These are phyloP conservation scores for Ophiostoma piceae DNA, from an alignment of 2,329 filamentous ascomycete genomes.

Conservation along the genomic window DNA sequence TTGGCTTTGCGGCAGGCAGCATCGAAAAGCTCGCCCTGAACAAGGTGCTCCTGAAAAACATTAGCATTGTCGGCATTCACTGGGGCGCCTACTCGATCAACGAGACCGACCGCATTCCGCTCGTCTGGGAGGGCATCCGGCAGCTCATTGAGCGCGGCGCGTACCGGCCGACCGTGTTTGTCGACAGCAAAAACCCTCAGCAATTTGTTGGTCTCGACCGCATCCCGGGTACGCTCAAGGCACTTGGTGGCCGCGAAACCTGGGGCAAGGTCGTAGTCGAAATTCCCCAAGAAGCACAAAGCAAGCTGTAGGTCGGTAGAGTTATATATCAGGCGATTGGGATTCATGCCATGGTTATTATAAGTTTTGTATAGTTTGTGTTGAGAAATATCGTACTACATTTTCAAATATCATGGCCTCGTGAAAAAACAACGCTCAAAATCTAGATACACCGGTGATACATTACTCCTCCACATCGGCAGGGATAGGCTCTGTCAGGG, in stretches of 20 bases:
- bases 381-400: neutral
- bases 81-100: constrained; percentile 80
- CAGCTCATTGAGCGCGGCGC: constrained; percentile 71
- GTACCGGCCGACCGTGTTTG: constrained; percentile 76
- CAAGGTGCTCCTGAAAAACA: constrained; percentile 88
- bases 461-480: neutral
- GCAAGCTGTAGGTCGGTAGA: constrained; percentile 43
- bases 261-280: constrained; percentile 97
- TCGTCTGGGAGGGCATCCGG: constrained; percentile 80
- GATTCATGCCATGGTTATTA: neutral
- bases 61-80: constrained; percentile 80
- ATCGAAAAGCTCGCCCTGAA: constrained; percentile 95
- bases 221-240: constrained; percentile 43
- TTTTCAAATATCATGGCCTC: neutral
- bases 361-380: neutral
- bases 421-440: neutral
- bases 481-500: constrained; percentile 28
- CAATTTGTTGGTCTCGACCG: constrained; percentile 61
- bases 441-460: too few relatives aligned
- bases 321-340: neutral
- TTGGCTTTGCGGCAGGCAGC: constrained; percentile 79
- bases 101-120: constrained; percentile 63
- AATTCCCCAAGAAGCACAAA: constrained; percentile 62
- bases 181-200: constrained; percentile 39
- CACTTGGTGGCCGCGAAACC: constrained; percentile 65